Conservation (phyloP, 352 stramenopile genomes). For the Phytopythium helicoides region DNA sequence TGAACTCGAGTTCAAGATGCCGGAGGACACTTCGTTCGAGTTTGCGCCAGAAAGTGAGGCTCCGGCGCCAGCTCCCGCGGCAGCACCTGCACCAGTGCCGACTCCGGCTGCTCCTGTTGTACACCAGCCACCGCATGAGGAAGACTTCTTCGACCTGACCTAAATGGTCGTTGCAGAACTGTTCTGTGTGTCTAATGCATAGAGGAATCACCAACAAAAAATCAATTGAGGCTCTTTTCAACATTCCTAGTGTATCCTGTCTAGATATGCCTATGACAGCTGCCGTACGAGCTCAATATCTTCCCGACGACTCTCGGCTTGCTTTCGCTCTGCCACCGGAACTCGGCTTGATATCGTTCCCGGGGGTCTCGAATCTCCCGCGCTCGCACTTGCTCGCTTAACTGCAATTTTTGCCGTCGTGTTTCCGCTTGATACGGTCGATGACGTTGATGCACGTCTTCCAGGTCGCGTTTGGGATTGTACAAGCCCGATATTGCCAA, state of each 20-base stretch:
- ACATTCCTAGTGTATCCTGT: neutral
- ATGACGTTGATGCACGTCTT: constrained; percentile 14
- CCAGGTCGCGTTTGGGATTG: constrained; percentile 9
- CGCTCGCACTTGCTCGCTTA: constrained; percentile 14
- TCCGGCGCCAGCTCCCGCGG: constrained; percentile 13
- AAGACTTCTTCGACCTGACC: constrained; percentile 76
- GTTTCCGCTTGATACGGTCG: neutral
- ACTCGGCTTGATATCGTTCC: neutral
- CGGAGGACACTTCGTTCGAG: constrained; percentile 10
- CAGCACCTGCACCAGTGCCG: constrained; percentile 16
- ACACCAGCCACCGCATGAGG: constrained; percentile 27
- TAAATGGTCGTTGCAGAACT: constrained; percentile 16
- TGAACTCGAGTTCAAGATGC: constrained; percentile 32
- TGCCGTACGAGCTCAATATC: constrained; percentile 65
- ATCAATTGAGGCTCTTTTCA: neutral
- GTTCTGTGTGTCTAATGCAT: constrained; percentile 5
- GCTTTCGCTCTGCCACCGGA: constrained; percentile 35
- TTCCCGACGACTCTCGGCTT: constrained; percentile 33
- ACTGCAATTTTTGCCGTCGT: constrained; percentile 19
- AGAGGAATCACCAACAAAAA: neutral
- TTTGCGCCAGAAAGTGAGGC: constrained; percentile 6
- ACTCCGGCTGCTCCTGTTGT: constrained; percentile 11
- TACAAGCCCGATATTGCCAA: constrained; percentile 58
- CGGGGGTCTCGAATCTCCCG: constrained; percentile 2
- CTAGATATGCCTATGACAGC: constrained; percentile 11